A percentile compares a stretch with the other conserved stretches of the same genome.
Conservation (phyloP, 208 protist genomes). For the Trypanosoma brucei region DNA sequence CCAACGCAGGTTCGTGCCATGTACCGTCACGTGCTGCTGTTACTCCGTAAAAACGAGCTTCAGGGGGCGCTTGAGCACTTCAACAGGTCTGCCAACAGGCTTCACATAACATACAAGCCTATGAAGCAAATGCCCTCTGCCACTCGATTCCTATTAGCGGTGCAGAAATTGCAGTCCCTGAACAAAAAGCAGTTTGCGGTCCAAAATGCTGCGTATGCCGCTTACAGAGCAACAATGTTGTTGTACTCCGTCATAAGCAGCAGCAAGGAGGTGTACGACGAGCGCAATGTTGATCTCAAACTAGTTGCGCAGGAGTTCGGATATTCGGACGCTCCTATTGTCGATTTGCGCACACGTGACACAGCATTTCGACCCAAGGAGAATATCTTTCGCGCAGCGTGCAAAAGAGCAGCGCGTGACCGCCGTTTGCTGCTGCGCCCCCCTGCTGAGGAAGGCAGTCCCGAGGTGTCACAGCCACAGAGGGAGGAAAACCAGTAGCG, state of each 20-base stretch:
- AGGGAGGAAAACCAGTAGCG: no score
- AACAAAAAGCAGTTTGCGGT: conserved; percentile 60
- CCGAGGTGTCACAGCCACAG: conserved; percentile 33
- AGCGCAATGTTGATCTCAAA: conserved; percentile 37
- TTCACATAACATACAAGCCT: conserved; percentile 22
- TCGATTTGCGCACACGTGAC: conserved; percentile 72
- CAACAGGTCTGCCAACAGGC: conserved; percentile 16
- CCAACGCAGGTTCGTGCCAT: not conserved
- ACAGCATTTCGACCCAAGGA: conserved; percentile 69
- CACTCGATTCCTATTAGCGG: conserved; percentile 35
- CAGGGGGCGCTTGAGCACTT: conserved; percentile 29
- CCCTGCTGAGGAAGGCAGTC: conserved; percentile 35
- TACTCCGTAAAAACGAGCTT: conserved; percentile 64
- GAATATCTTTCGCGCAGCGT: conserved; percentile 56
- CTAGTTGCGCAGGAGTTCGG: conserved; percentile 70
- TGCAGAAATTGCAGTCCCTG: conserved; percentile 54
- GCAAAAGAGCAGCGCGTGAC: conserved; percentile 31
- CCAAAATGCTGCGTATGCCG: conserved; percentile 52
- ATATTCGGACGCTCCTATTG: conserved; percentile 53
- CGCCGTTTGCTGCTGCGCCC: conserved; percentile 32
- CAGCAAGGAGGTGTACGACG: conserved; percentile 55
- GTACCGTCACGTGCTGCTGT: conserved; percentile 48
- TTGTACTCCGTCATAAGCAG: conserved; percentile 53
- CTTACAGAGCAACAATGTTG: conserved; percentile 64
- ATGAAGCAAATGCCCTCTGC: conserved; percentile 13